phyloP scores from a whole-genome alignment of 2,329 filamentous ascomycete species.

The Huntiella moniliformis region DNA sequence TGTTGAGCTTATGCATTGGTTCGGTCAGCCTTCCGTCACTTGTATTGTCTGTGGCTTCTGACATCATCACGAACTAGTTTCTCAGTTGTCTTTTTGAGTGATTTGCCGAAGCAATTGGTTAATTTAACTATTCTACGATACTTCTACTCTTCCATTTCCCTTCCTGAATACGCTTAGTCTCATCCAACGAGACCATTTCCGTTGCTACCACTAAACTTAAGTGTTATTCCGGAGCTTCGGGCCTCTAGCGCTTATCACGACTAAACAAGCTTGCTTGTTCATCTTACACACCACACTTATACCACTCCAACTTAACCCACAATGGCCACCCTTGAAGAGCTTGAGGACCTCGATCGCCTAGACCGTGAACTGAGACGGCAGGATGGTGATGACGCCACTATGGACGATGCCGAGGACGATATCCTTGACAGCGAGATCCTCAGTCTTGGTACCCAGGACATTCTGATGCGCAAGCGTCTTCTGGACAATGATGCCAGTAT shows the following conservation, averaged over 20 bases:
- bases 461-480: slow-evolving; percentile 73
- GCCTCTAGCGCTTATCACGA: no score
- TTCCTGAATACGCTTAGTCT: no score
- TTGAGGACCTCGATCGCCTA: slow-evolving; percentile 71
- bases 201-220: no score
- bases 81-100: no score
- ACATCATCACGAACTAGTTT: slow-evolving; percentile 2
- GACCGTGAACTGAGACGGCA: slow-evolving; percentile 39
- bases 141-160: no score
- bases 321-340: slow-evolving; percentile 85
- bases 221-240: no score
- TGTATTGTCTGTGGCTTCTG: slow-evolving; percentile 1
- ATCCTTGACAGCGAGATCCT: slow-evolving; percentile 87
- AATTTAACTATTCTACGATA: no score
- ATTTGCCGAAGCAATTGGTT: no score
- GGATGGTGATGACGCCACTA: slow-evolving; percentile 65
- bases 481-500: slow-evolving; percentile 96
- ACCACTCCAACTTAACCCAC: slow-evolving; percentile 16
- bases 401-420: slow-evolving; percentile 76
- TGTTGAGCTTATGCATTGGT: neutral
- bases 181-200: no score
- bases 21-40: neutral
- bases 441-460: slow-evolving; percentile 82
- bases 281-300: slow-evolving; percentile 3
- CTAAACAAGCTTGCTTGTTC: neutral